Conservation (phyloP, 139 green algal genomes). For the Pseudopediastrum boryanum region DNA sequence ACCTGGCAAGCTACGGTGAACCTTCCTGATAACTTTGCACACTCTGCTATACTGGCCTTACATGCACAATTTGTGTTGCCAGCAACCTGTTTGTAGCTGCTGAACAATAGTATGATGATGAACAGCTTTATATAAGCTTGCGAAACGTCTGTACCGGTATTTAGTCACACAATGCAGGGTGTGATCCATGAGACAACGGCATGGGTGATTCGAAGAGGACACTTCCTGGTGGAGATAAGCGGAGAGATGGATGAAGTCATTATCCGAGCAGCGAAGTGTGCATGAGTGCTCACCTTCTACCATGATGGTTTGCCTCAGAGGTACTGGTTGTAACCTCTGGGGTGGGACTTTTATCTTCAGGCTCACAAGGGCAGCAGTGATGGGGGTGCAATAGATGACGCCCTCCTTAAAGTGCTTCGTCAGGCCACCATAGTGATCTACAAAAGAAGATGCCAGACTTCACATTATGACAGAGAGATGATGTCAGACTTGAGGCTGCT, state of each 20-base stretch:
- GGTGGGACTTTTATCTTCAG: conserved; percentile 60
- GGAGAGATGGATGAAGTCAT: not conserved
- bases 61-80: not conserved
- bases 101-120: too few relatives aligned
- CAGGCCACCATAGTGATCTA: conserved; percentile 36
- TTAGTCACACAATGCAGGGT: not conserved
- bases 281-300: conserved; percentile 33
- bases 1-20: not conserved
- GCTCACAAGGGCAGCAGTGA: conserved; percentile 71
- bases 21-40: not conserved
- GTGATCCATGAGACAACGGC: not conserved
- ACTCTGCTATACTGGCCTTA: not conserved
- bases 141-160: not conserved
- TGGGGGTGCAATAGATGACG: conserved; percentile 71
- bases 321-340: conserved; percentile 17
- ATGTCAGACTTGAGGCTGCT: not conserved
- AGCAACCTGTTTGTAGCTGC: not conserved
- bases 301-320: conserved; percentile 24
- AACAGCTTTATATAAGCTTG: too few relatives aligned
- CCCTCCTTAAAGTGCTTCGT: conserved; percentile 56
- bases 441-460: not conserved
- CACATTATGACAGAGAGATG: not conserved
- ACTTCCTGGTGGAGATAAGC: not conserved
- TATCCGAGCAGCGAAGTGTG: not conserved
- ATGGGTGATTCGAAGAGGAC: not conserved